Evolutionary conservation across 1,284 basidiomycete species (phyloP).

Genomic region (Ustilago crameri): DNA sequence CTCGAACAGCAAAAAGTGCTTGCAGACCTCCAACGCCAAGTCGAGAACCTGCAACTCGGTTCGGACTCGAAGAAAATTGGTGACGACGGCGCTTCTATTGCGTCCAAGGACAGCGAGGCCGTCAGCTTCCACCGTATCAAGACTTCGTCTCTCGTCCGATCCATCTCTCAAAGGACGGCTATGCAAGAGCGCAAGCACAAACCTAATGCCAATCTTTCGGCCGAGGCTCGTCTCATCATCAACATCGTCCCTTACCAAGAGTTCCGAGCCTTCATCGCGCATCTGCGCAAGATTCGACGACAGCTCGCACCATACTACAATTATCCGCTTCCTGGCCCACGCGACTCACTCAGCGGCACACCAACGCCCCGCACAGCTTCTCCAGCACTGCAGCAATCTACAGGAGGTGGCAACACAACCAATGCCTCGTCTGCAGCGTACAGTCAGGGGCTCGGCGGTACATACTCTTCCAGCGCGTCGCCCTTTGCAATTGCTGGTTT

Average conservation of each 20-base stretch:
- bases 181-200: constrained; percentile 25
- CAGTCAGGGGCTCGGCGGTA: constrained; percentile 35
- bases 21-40: constrained; percentile 82
- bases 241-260: constrained; percentile 80
- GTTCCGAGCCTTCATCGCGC: constrained; percentile 82
- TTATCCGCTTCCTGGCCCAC: constrained; percentile 34
- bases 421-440: constrained; percentile 45
- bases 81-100: constrained; percentile 29
- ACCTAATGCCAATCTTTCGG: constrained; percentile 24
- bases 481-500: constrained; percentile 69
- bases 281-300: constrained; percentile 79
- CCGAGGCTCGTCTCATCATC: constrained; percentile 50
- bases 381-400: constrained; percentile 19
- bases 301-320: constrained; percentile 61
- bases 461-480: constrained; percentile 18
- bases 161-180: constrained; percentile 34
- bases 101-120: constrained; percentile 35
- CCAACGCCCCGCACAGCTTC: constrained; percentile 43
- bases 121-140: constrained; percentile 49
- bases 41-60: constrained; percentile 73
- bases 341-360: constrained; percentile 24
- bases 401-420: constrained; percentile 3
- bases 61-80: constrained; percentile 18
- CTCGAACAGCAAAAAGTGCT: constrained; percentile 72
- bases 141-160: constrained; percentile 36